Conservation (phyloP, 768 basidiomycete genomes). For the Tylopilus felleus region DNA sequence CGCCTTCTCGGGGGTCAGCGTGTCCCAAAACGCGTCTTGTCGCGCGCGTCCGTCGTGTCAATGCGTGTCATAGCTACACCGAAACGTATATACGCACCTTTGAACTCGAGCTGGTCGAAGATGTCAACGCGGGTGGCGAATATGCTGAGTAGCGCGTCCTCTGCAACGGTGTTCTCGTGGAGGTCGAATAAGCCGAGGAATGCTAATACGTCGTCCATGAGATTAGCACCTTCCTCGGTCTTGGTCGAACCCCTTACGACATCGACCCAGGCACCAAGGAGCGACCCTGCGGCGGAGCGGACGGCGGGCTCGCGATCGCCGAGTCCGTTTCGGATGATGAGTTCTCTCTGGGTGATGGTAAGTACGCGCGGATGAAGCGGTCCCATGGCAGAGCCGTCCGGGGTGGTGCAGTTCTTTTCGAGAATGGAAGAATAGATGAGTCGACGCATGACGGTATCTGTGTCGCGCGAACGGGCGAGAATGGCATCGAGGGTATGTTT, state of each 20-base stretch:
- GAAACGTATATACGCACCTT: slow-evolving; percentile 43
- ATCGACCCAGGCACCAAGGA: slow-evolving; percentile 78
- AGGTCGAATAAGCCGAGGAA: slow-evolving; percentile 63
- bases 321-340: slow-evolving; percentile 76
- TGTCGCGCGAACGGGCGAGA: slow-evolving; percentile 75
- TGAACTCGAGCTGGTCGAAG: slow-evolving; percentile 65
- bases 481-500: slow-evolving; percentile 57
- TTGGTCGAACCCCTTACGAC: slow-evolving; percentile 37
- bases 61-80: background rate
- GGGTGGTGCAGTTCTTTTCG: slow-evolving; percentile 36
- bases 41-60: background rate
- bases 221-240: slow-evolving; percentile 36
- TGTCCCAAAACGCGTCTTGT: slow-evolving; percentile 70
- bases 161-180: slow-evolving; percentile 54
- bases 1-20: slow-evolving; percentile 68
- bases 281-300: slow-evolving; percentile 62
- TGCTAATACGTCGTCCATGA: slow-evolving; percentile 39
- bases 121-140: slow-evolving; percentile 66
- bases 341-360: slow-evolving; percentile 68
- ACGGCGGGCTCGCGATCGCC: slow-evolving; percentile 81
- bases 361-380: slow-evolving; percentile 63
- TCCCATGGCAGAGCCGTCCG: slow-evolving; percentile 40
- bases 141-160: slow-evolving; percentile 70
- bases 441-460: slow-evolving; percentile 71
- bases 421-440: slow-evolving; percentile 66